Evolutionary conservation across 2,329 filamentous ascomycete genomes (phyloP).

Genomic region (Pseudocercospora cruenta): DNA sequence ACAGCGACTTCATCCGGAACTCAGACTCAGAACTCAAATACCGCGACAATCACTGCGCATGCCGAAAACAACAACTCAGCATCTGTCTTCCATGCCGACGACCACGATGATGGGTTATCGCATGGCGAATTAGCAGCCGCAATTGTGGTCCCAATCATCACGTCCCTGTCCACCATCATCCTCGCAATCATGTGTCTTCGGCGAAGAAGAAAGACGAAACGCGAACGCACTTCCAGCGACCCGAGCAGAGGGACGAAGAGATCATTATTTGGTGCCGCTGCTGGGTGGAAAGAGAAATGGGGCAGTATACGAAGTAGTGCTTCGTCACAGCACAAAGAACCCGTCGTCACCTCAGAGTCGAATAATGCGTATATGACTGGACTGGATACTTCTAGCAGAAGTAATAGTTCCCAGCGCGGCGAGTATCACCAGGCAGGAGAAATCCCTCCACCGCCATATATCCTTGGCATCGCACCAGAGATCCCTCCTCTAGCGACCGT

Average conservation of each 20-base stretch:
- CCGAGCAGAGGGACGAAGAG: neutral
- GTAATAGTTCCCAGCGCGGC: neutral
- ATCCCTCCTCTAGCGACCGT: slow-evolving; percentile 1
- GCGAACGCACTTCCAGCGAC: slow-evolving; percentile 10
- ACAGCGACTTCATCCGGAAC: slow-evolving; percentile 1
- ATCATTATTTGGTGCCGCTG: slow-evolving; percentile 8
- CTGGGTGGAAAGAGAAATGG: slow-evolving; percentile 24
- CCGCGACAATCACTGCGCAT: slow-evolving; percentile 1
- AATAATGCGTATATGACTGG: slow-evolving; percentile 31
- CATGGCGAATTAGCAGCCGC: slow-evolving; percentile 30
- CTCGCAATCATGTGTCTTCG: slow-evolving; percentile 28
- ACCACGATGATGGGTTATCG: slow-evolving; percentile 24
- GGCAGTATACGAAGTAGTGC: slow-evolving; percentile 23
- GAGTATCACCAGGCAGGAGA: neutral
- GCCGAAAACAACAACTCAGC: slow-evolving; percentile 4
- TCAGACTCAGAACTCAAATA: slow-evolving; percentile 5
- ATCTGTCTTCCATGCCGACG: neutral
- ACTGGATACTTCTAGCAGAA: slow-evolving; percentile 28
- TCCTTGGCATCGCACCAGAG: slow-evolving; percentile 5
- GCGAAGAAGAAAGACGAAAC: slow-evolving; percentile 16
- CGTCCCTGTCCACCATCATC: slow-evolving; percentile 17
- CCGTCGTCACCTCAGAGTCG: slow-evolving; percentile 13
- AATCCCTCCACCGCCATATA: slow-evolving; percentile 8
- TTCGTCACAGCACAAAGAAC: slow-evolving; percentile 13
- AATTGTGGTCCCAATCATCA: slow-evolving; percentile 28